Base-by-base conservation (phyloP, 2,329 filamentous ascomycete genomes). In the Leptographium lundbergii region DNA sequence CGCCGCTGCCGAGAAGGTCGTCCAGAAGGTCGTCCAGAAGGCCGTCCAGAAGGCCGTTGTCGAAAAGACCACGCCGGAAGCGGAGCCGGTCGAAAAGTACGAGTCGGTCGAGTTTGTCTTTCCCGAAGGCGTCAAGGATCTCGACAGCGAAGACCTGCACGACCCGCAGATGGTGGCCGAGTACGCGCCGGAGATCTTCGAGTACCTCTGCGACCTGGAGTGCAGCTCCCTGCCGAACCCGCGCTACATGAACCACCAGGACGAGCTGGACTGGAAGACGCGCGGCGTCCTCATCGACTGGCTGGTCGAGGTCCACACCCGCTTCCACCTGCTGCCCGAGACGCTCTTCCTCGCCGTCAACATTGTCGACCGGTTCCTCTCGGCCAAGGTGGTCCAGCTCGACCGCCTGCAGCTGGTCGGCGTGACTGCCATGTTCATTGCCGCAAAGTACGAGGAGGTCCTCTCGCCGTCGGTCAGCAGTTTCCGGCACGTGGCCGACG, bases 401-500 rank as follows among this genome's bases (percentile, higher is more conserved):
- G 92, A 97, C 72, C 91, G 91, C 62, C 85, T 99, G 6, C 94
- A 99, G 74, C 82, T 99, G 10, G 94, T 99, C 60, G 94, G 94
- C 68, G 91, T 97, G 68, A 96, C 94, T 27, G 94, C 92, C 72
- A 97, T 99, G 94, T 97, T 97, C 77, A 96, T 97, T 69, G 94
- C 94, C 14, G 95, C 92, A 69, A 99, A 99, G 77, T 99, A 97
- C 71, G 92, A 99, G 74, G 94, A 99, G 72, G 91, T 99, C 56
- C 82, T 99, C 56, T 97, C 94, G 13, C 94, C 94, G 53, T 92
- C 97, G 66, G 91, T 99, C 47, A 87, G 88, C 71, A 96, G 96
- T 80, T 99, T 99, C 79, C 89, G 89, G 67, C 90, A 95, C 68
- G 91, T 99, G 66, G 91, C 94, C 69, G 94, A 99, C 68, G 91